Base-by-base conservation (phyloP, 2,329 filamentous ascomycete genomes). In the Stemphylium vesicarium region DNA sequence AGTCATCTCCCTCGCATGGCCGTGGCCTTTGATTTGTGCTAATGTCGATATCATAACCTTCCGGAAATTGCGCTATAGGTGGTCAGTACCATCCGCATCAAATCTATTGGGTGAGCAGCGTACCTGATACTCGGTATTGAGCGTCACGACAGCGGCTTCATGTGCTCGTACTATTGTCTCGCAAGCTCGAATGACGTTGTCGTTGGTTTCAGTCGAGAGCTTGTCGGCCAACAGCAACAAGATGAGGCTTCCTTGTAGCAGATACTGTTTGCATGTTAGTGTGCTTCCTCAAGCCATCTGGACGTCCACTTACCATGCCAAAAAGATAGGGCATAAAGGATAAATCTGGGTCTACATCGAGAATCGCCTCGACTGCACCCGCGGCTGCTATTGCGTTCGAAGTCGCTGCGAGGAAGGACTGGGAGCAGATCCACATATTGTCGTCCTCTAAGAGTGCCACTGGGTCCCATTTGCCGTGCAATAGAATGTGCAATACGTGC, bases 301-400 rank as follows among this genome's bases (percentile, higher is more conserved):
- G 26, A 7, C 2, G 12, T 38, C n/a, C n/a, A 83, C 84, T 63
- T 48, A 71, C 68, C 69, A 96, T 94, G 57, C 92, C 93, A 65
- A 96, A 96, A 79, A 96, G 94, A 80, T 96, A 96, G 3, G 93
- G 92, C 92, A 96, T 96, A 75, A 96, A 96, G 71, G 93, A 93
- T 36, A 96, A 81, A 57, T 94, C 92, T 0, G 93, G 92, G 69
- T 97, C 93, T 69, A 91, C 91, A 67, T 96, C 91, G 40, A 97
- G 84, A 47, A 97, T 95, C 61, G 91, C 88, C 63, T 85, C 86
- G 56, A 96, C 91, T 7, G 93, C 92, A 77, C 96, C 91, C 4
- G 93, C 92, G 0, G 92, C 92, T 15, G 89, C 89, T 12, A 97
- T 92, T 11, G 93, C 93, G 72, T 96, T 93, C 16, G 89, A 88